Conservation (phyloP, 441 rosid genomes). For the Mallotus repandus region DNA sequence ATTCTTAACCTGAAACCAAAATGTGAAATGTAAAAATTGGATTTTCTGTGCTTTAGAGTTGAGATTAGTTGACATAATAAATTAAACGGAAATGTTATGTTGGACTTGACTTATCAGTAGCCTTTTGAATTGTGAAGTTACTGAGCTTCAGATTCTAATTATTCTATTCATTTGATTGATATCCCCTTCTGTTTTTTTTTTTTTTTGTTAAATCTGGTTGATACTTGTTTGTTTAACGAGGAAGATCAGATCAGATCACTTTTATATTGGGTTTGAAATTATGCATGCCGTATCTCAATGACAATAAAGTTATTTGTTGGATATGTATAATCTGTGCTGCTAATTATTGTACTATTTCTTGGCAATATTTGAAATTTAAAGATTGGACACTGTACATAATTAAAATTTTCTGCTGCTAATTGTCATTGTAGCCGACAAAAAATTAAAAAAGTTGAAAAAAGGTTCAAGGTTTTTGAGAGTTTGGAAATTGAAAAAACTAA, state of each 20-base stretch:
- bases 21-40: neutral
- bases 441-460: neutral
- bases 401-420: neutral
- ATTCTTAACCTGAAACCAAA: neutral
- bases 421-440: neutral
- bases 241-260: neutral
- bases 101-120: neutral
- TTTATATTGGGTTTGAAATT: neutral
- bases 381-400: neutral
- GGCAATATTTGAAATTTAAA: neutral
- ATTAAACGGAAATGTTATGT: neutral
- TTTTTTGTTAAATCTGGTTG: neutral
- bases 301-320: neutral
- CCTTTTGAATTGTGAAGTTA: neutral
- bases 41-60: neutral
- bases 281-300: no score
- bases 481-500: neutral
- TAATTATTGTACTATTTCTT: neutral
- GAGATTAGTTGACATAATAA: neutral
- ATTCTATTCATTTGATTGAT: neutral
- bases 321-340: neutral
- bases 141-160: neutral
- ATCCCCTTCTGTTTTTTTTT: neutral
- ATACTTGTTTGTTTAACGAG: neutral
- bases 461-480: slow-evolving; percentile 7